These are phyloP conservation scores for Mycena kentingensis DNA, from an alignment of 768 basidiomycete species.

Conservation along the genomic window DNA sequence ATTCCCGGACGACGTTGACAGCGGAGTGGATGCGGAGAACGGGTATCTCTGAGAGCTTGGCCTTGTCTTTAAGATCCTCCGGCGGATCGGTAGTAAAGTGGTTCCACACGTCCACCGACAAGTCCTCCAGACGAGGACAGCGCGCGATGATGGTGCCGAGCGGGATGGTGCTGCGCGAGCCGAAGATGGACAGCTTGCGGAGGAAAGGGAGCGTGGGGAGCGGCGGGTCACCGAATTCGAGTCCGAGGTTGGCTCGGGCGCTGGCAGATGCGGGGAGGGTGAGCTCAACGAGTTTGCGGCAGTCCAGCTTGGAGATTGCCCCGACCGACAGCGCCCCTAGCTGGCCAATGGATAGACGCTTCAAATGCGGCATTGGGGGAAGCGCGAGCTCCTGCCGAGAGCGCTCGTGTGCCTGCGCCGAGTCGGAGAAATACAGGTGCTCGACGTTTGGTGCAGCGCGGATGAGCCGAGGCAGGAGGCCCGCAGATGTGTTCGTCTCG, in stretches of 20 bases:
- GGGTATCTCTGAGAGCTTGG: not conserved
- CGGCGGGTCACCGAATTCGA: too few relatives aligned
- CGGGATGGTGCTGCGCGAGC: not conserved
- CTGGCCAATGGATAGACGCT: not conserved
- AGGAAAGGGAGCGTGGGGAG: not conserved
- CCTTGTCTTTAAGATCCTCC: not conserved
- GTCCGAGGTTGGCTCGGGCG: not conserved
- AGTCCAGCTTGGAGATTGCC: not conserved
- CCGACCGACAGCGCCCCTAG: not conserved
- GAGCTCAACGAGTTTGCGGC: too few relatives aligned
- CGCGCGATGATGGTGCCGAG: not conserved
- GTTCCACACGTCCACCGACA: not conserved
- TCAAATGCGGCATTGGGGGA: not conserved
- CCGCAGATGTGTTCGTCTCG: not conserved
- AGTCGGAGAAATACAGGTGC: slow-evolving; percentile 5
- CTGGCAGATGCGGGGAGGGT: too few relatives aligned
- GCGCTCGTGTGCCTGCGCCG: not conserved
- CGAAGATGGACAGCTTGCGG: not conserved
- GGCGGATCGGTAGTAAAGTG: not conserved
- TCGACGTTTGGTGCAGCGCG: slow-evolving; percentile 10
- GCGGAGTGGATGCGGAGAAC: not conserved
- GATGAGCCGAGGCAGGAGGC: slow-evolving; percentile 2
- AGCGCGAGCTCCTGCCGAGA: not conserved
- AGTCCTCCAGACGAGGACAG: not conserved
- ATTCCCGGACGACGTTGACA: not conserved